Evolutionary conservation across 352 stramenopile genomes (phyloP), one percentile per base, ranked within the genome.

Genomic region (Phytophthora capsici): DNA sequence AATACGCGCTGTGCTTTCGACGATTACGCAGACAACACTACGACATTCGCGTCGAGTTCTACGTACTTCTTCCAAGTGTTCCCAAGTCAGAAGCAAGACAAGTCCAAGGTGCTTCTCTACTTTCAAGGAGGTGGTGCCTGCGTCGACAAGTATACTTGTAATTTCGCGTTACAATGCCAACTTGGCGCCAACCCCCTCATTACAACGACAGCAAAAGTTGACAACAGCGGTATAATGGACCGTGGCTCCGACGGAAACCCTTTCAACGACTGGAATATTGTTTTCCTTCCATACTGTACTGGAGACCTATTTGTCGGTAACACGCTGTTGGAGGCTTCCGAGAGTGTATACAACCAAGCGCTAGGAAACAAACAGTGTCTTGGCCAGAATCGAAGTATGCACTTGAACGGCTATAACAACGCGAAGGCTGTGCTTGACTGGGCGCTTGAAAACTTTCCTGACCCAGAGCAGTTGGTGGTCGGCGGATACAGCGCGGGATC

Each of bases 241-340:
- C 66, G 65, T 16, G 69, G 71, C 14, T 56, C 78, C 16, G 38
- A 62, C 6, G 56, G 67, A 23, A 91, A 88, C 61, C 19, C 75
- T 20, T 89, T 89, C 57, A 76, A 75, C 45, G 80, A 89, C 70
- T 91, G 80, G 80, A 84, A 86, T 56, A 78, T 89, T 43, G 80
- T 91, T 14, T 77, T 85, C 59, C 52, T 91, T 7, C 80, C 78
- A 23, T 89, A 91, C 66, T 91, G 82, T 70, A 88, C 80, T 34
- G 78, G 80, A 12, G 80, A 91, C 28, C 62, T 91, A 49, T 82
- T 89, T 51, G 53, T 84, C 0, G 82, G 82, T 25, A 79, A 76
- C 63, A 45, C 59, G 1, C 13, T 65, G 8, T 28, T 64, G 9
- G 54, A 40, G 16, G 7, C 51, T 12, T 63, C 38, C 14, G 63